A percentile compares a stretch with the other conserved stretches of the same genome.
Conservation (phyloP, 2,329 filamentous ascomycete genomes). For the Akanthomyces lecanii region DNA sequence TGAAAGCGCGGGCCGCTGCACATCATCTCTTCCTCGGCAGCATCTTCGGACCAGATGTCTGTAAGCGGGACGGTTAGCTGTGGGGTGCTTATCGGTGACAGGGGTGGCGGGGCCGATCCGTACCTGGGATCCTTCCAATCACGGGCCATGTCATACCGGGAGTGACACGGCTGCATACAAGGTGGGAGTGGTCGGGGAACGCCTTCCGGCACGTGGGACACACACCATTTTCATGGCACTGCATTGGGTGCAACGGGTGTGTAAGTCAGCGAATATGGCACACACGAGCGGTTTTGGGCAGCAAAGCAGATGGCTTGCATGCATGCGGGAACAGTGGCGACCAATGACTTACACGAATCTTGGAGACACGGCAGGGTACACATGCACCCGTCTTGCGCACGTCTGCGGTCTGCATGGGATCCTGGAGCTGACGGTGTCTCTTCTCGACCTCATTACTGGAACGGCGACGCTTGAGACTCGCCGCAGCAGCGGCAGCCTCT, state of each 20-base stretch:
- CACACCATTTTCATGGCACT: slow-evolving; percentile 40
- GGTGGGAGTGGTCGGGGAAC: slow-evolving; percentile 37
- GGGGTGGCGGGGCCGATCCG: slow-evolving; percentile 20
- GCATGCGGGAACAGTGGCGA: neutral
- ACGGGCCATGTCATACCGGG: slow-evolving; percentile 36
- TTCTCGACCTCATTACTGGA: slow-evolving; percentile 32
- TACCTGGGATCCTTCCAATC: slow-evolving; percentile 36
- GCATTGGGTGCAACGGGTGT: slow-evolving; percentile 19
- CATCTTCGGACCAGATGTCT: slow-evolving; percentile 37
- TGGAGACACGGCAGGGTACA: slow-evolving; percentile 44
- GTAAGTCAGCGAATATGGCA: slow-evolving; percentile 17
- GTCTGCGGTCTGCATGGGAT: slow-evolving; percentile 43
- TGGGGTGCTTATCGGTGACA: slow-evolving; percentile 4
- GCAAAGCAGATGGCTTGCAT: slow-evolving; percentile 18
- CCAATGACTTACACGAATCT: slow-evolving; percentile 41
- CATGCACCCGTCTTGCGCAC: slow-evolving; percentile 48
- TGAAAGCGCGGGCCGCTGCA: slow-evolving; percentile 34
- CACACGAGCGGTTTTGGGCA: slow-evolving; percentile 10
- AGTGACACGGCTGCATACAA: slow-evolving; percentile 37
- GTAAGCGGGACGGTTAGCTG: slow-evolving; percentile 16
- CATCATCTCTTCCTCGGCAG: slow-evolving; percentile 32
- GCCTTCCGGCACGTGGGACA: slow-evolving; percentile 40
- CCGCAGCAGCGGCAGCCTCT: slow-evolving; percentile 27
- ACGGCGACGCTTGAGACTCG: slow-evolving; percentile 34
- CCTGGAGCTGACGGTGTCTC: slow-evolving; percentile 34